Conservation (phyloP, 441 rosid species). For the Syzygium malaccense region DNA sequence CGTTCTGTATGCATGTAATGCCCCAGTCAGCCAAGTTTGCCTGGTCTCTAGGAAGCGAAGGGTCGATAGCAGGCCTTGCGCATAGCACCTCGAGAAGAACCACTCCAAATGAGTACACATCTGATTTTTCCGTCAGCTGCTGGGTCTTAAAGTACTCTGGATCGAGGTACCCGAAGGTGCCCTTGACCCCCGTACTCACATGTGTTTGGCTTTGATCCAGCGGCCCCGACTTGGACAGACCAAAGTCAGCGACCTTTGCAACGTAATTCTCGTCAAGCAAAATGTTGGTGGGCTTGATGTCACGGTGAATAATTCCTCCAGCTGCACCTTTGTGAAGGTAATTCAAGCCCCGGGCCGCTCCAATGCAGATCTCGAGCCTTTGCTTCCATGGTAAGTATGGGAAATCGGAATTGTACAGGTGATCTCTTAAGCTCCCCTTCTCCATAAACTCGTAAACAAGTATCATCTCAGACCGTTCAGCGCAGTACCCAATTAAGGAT, state of each 20-base stretch:
- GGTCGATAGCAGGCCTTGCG: slow-evolving; percentile 28
- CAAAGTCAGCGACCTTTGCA: slow-evolving; percentile 47
- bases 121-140: slow-evolving; percentile 36
- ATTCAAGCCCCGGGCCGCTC: background rate
- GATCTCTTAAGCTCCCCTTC: background rate
- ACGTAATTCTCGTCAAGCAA: slow-evolving; percentile 28
- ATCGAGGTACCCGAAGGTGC: slow-evolving; percentile 44
- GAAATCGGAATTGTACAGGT: background rate
- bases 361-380: background rate
- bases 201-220: slow-evolving; percentile 22
- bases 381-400: background rate
- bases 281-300: background rate
- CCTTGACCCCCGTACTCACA: slow-evolving; percentile 31
- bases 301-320: background rate
- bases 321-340: slow-evolving; percentile 1
- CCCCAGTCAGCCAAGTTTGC: slow-evolving; percentile 55
- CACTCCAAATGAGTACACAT: slow-evolving; percentile 40
- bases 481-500: background rate
- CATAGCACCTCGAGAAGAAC: slow-evolving; percentile 38
- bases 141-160: slow-evolving; percentile 37
- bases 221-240: slow-evolving; percentile 37
- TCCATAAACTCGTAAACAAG: background rate
- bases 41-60: slow-evolving; percentile 24
- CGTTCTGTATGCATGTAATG: slow-evolving; percentile 17
- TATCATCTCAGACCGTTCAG: background rate